Base-by-base conservation (phyloP, 1,139 yeast genomes). In the Groenewaldozyma auringiensis region DNA sequence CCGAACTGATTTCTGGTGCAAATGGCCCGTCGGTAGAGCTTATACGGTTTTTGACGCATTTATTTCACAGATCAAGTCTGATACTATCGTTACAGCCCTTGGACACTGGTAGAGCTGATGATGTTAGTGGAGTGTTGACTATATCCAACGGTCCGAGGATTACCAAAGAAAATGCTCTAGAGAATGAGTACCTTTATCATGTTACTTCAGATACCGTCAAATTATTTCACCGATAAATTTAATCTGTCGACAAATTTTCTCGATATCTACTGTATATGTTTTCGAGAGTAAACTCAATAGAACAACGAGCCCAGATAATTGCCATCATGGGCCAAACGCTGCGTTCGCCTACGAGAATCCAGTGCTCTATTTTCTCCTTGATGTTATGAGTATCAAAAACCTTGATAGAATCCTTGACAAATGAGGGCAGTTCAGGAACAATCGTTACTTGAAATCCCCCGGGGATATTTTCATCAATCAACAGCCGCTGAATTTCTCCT, bases 281-380 rank as follows among this genome's bases (percentile, higher is more conserved):
- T 61, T 89, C 95, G 48, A 92, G 70, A 29, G 89, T 84, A 67
- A 84, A 85, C 66, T 92, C 99, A 48, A 89, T 83, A 1, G 92
- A 79, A 58, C 96, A 86, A 46, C 99, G 70, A 0, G 95, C 84
- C 79, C 89, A 82, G 38, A 94, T 70, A 40, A 89, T 69, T 0
- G 96, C 87, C 53, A 87, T 73, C 50, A 86, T 76, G 0, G 96
- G 95, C 98, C 98, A 92, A 0, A 89, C 88, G 42, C 95, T 83
- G 53, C 84, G 72, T 63, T 89, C 97, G 3, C 99, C 99, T 31
- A 89, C 88, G 45, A 76, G 68, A 2, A 88, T 79, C 95, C 97
- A 89, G 59, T 87, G 87, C 2, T 88, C 85, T 27, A 88, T 83
- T 60, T 86, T 88, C 48, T 80, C 77, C 46, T 67, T 60, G 13